Conservation (phyloP, 2,329 filamentous ascomycete genomes). For the Xylaria sp. region DNA sequence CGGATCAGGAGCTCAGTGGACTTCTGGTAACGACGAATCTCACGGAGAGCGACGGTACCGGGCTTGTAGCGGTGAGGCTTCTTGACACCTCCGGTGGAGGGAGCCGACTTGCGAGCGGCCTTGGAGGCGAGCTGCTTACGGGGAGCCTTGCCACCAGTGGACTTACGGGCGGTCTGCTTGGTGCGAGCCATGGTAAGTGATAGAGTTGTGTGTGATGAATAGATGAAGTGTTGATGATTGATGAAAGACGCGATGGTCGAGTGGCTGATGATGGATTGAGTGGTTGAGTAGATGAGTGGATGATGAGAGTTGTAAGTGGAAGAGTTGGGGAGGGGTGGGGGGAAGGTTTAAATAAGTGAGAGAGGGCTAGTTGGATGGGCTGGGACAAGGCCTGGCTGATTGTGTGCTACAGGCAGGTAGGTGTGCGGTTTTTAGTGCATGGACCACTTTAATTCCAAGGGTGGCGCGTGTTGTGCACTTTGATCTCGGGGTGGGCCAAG, state of each 20-base stretch:
- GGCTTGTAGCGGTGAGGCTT: constrained; percentile 93
- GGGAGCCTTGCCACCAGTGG: constrained; percentile 81
- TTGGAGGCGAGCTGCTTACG: constrained; percentile 99
- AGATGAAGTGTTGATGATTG: constrained; percentile 45
- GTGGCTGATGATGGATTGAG: constrained; percentile 48
- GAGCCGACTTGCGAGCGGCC: constrained; percentile 97
- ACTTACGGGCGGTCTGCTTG: constrained; percentile 78
- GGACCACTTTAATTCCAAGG: constrained; percentile 8
- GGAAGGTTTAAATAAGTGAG: constrained; percentile 49
- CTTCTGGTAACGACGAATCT: constrained; percentile 99
- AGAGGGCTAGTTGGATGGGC: constrained; percentile 25
- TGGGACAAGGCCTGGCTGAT: constrained; percentile 45
- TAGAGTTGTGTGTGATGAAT: constrained; percentile 45
- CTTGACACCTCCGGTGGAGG: constrained; percentile 97
- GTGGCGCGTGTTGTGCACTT: constrained; percentile 7
- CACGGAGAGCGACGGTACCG: constrained; percentile 95
- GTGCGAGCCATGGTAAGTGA: constrained; percentile 69
- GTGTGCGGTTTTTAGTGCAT: constrained; percentile 16
- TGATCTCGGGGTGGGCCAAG: constrained; percentile 39
- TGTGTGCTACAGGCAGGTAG: constrained; percentile 32
- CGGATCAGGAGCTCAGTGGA: constrained; percentile 94
- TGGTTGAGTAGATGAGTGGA: constrained; percentile 39
- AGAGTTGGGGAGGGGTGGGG: constrained; percentile 48
- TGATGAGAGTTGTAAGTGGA: constrained; percentile 45
- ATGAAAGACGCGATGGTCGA: constrained; percentile 39